These are phyloP conservation scores for Picea glauca DNA, from an alignment of 75 land plant species.

Conservation along the genomic window DNA sequence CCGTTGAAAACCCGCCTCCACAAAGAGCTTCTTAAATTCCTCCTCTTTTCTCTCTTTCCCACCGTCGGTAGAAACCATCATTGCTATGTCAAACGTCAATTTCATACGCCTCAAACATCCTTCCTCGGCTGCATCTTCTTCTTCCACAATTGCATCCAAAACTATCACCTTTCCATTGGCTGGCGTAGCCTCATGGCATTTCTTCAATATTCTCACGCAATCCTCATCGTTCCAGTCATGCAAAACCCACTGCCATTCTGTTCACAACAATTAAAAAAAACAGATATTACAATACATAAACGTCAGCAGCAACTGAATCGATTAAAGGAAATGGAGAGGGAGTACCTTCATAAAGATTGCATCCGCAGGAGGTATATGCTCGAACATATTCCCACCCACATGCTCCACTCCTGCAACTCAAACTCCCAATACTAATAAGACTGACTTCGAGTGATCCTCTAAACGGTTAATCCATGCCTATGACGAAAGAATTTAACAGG, in stretches of 20 bases:
- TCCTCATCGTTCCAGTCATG: too few relatives aligned
- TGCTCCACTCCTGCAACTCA: constrained; percentile 21
- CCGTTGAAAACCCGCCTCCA: too few relatives aligned
- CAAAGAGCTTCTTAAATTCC: too few relatives aligned
- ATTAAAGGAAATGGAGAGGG: too few relatives aligned
- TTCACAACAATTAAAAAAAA: too few relatives aligned
- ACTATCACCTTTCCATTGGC: not conserved
- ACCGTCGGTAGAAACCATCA: not conserved
- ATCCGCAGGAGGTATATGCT: constrained; percentile 21
- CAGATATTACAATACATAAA: too few relatives aligned
- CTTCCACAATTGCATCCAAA: not conserved
- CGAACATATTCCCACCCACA: constrained; percentile 34
- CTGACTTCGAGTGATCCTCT: not conserved
- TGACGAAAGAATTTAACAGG: not conserved
- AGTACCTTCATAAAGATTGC: constrained; percentile 33
- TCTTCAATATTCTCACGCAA: too few relatives aligned
- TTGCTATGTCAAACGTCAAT: not conserved
- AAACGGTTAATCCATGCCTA: not conserved
- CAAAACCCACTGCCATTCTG: too few relatives aligned
- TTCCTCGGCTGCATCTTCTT: not conserved
- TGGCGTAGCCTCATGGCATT: not conserved
- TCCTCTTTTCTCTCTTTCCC: not conserved
- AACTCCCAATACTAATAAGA: not conserved
- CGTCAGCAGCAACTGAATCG: too few relatives aligned
- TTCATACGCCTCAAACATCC: not conserved